Conservation (phyloP, 140 eudicot genomes). For the Senecio squalidus region DNA sequence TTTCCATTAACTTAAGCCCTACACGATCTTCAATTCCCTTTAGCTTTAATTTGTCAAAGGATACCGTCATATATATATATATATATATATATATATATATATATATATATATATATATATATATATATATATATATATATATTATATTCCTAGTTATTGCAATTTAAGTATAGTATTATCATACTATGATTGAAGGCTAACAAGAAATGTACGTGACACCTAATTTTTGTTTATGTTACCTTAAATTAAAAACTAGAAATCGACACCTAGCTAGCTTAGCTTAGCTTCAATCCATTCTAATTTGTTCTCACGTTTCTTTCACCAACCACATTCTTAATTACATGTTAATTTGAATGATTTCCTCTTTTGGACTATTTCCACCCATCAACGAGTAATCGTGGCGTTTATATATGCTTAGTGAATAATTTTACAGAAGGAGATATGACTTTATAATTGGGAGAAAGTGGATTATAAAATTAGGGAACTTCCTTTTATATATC, state of each 20-base stretch:
- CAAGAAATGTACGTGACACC: constrained; percentile 43
- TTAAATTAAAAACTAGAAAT: neutral
- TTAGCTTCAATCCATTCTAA: constrained; percentile 11
- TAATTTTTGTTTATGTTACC: constrained; percentile 50
- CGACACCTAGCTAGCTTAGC: neutral
- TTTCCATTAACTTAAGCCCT: constrained; percentile 24
- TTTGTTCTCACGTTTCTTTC: constrained; percentile 46
- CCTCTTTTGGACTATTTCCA: constrained; percentile 2
- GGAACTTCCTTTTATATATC: neutral
- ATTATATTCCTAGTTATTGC: too few species aligned
- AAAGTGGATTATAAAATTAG: neutral
- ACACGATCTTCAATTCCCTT: constrained; percentile 20
- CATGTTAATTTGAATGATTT: constrained; percentile 11
- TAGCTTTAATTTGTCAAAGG: constrained; percentile 9
- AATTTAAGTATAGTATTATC: neutral
- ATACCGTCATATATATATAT: neutral
- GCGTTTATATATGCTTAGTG: neutral
- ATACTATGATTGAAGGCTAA: constrained; percentile 12
- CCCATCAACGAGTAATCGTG: neutral
- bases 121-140: neutral
- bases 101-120: neutral
- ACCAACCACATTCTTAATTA: constrained; percentile 32
- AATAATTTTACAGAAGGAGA: neutral
- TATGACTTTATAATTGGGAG: neutral
- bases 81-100: neutral